phyloP scores from a whole-genome alignment of 2,329 filamentous ascomycete species.

The Shiraia bambusicola region DNA sequence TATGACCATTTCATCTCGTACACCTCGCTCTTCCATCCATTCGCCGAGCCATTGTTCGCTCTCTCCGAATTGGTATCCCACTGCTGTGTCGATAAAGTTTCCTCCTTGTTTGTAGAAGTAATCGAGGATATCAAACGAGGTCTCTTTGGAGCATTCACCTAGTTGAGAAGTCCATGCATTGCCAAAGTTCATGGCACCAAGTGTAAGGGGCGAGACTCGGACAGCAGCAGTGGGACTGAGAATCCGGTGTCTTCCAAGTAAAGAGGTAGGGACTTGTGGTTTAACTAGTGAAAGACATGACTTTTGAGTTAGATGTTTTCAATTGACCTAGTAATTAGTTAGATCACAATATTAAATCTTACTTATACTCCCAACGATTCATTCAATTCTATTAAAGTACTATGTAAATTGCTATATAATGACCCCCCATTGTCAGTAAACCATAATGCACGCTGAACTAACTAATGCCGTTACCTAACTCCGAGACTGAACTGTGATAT shows the following conservation, averaged over 20 bases:
- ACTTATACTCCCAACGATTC: too few relatives aligned
- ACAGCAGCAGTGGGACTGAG: constrained; percentile 66
- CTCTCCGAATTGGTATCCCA: constrained; percentile 45
- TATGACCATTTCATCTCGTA: constrained; percentile 46
- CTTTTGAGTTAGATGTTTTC: too few relatives aligned
- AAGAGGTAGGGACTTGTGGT: constrained; percentile 42
- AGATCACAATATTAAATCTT: too few relatives aligned
- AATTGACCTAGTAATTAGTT: too few relatives aligned
- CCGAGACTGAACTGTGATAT: too few relatives aligned
- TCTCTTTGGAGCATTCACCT: constrained; percentile 65
- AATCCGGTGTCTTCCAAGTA: constrained; percentile 65
- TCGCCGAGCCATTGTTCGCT: constrained; percentile 49
- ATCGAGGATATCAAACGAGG: constrained; percentile 66
- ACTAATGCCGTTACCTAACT: too few relatives aligned
- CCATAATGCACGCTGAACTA: too few relatives aligned
- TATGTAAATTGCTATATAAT: too few relatives aligned
- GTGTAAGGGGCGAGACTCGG: constrained; percentile 49
- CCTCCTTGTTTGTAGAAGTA: constrained; percentile 67
- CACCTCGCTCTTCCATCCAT: constrained; percentile 44
- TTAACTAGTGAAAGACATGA: constrained; percentile 11
- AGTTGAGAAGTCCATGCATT: constrained; percentile 59
- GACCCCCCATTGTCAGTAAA: too few relatives aligned
- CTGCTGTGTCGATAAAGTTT: constrained; percentile 70
- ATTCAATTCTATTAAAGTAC: constrained; percentile 1
- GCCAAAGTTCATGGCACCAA: constrained; percentile 68